These are phyloP conservation scores for Eutrema yunnanense DNA, from an alignment of 345 rosid genomes.

Conservation along the genomic window DNA sequence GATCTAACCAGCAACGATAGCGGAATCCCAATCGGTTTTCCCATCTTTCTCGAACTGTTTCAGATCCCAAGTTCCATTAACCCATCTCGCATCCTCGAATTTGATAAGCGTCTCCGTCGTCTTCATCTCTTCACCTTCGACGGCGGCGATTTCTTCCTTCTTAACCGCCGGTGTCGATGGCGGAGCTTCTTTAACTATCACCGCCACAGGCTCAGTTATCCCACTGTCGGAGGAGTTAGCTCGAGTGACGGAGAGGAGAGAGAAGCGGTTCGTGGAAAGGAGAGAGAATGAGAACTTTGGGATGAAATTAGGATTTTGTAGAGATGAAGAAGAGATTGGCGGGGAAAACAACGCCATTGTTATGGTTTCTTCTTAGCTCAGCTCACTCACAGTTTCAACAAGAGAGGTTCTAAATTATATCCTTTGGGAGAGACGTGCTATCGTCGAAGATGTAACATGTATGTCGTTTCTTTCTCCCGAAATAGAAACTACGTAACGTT, in stretches of 20 bases:
- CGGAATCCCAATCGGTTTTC: constrained; percentile 77
- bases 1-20: constrained; percentile 81
- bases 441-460: constrained; percentile 3
- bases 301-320: constrained; percentile 30
- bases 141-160: not conserved
- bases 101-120: constrained; percentile 29
- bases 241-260: constrained; percentile 28
- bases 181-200: constrained; percentile 11
- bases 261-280: constrained; percentile 31
- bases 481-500: constrained; percentile 14
- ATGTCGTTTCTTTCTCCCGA: not conserved
- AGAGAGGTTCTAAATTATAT: constrained; percentile 5
- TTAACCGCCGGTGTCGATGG: not conserved
- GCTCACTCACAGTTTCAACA: not conserved
- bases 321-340: constrained; percentile 27
- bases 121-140: constrained; percentile 28
- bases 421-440: not conserved
- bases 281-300: constrained; percentile 30
- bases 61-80: constrained; percentile 92
- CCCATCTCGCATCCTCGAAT: constrained; percentile 69
- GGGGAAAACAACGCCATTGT: constrained; percentile 50
- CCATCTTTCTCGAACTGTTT: constrained; percentile 61
- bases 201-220: constrained; percentile 26
- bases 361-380: not conserved
- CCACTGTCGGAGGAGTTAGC: constrained; percentile 46